A percentile compares a stretch with the other conserved stretches of the same genome.
phyloP scores from a whole-genome alignment of 2,329 filamentous ascomycete genomes.

The Colletotrichum tropicale region DNA sequence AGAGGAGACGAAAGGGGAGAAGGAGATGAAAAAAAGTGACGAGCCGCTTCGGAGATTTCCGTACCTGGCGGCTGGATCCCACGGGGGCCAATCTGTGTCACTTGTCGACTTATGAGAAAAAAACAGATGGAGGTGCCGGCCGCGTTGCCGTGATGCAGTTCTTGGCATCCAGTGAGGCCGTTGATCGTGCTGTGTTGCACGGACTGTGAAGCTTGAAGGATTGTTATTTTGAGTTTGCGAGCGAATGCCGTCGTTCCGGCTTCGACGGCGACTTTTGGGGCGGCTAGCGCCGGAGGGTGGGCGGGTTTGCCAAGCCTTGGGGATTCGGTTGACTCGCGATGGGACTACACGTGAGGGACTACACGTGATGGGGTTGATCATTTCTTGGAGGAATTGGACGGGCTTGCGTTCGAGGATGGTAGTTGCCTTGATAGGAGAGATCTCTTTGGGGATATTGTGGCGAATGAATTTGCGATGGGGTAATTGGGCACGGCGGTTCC shows the following conservation, averaged over 20 bases:
- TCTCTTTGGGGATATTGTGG: neutral
- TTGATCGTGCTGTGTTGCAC: neutral
- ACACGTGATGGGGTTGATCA: neutral
- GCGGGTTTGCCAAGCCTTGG: neutral
- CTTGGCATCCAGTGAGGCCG: accelerated
- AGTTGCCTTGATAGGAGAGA: neutral
- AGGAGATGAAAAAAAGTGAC: neutral
- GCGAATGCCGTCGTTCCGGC: neutral
- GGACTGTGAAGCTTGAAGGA: neutral
- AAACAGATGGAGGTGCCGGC: neutral
- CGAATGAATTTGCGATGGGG: neutral
- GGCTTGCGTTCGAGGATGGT: neutral
- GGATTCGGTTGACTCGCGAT: neutral
- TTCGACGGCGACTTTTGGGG: neutral
- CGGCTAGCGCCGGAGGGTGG: neutral
- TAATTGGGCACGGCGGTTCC: neutral
- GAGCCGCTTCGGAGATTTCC: neutral
- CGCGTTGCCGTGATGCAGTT: neutral
- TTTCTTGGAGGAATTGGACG: neutral
- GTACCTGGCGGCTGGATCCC: neutral
- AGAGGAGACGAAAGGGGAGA: no score
- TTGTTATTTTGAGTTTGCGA: neutral
- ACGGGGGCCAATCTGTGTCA: neutral
- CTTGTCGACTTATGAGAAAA: neutral
- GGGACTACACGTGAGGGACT: neutral